Base-by-base conservation (phyloP, 2,329 filamentous ascomycete genomes). In the Atkinsonella hypoxylon region DNA sequence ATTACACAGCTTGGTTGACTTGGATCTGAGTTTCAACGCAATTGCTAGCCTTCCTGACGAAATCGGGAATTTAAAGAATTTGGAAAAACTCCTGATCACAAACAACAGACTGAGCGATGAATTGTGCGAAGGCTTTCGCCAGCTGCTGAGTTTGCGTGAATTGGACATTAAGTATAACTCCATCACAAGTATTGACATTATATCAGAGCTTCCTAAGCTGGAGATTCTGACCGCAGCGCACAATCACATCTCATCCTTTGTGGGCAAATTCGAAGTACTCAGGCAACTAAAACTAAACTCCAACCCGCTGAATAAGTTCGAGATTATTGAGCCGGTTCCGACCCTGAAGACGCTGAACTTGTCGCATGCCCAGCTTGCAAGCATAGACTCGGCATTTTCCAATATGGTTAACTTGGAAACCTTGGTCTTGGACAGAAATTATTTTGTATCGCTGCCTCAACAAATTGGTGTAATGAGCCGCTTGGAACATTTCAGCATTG, bases 21-120 rank as follows among this genome's bases (percentile, higher is more conserved):
- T 98, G 40, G 93, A 98, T 61, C 81, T 98, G 62, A 97, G 91
- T 64, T 98, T 98, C 77, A 98, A 98, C 64, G 80, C 83, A 40
- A 95, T 98, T 55, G 79, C 79, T 11, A 78, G 73, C 49, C 71
- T 98, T 8, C 89, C 90, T 0, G 82, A 84, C 13, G 73, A 83
- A 55, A 87, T 98, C 56, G 88, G 89, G 7, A 81, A 82, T 50
- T 70, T 98, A 52, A 81, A 76, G 52, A 87, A 83, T 50, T 71
- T 98, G 38, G 93, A 97, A 67, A 83, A 90, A 56, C 78, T 98
- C 31, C 89, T 93, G 70, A 91, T 95, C 58, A 97, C 93, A 2
- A 98, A 98, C 70, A 98, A 98, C 67, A 83, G 86, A 54, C 72
- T 98, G 13, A 77, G 79, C 18, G 87, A 87, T 2, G 75, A 82